Percentiles rank a stretch among this genome's conserved stretches.
phyloP scores from a whole-genome alignment of 1,284 basidiomycete species.

The Leccinum fallax region DNA sequence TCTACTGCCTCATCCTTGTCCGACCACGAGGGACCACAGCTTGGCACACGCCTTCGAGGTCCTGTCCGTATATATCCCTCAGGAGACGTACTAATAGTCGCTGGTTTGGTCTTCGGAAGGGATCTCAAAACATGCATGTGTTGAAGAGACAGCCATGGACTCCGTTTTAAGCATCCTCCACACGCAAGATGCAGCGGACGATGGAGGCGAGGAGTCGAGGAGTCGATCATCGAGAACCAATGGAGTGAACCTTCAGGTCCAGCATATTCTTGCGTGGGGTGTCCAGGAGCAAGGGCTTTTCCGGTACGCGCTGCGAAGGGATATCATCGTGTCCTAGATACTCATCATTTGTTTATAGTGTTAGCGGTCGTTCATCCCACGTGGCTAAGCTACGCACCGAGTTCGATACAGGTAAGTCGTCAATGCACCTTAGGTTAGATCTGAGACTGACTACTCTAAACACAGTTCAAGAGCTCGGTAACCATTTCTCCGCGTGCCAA shows the following conservation, averaged over 20 bases:
- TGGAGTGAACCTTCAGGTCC: constrained; percentile 33
- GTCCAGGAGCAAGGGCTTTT: constrained; percentile 84
- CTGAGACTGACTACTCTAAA: constrained; percentile 15
- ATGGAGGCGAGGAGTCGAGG: constrained; percentile 17
- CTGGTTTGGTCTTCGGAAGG: constrained; percentile 67
- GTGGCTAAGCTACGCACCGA: constrained; percentile 73
- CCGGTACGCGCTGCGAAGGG: constrained; percentile 49
- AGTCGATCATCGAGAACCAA: constrained; percentile 15
- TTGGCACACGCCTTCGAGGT: constrained; percentile 59
- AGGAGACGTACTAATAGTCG: constrained; percentile 28
- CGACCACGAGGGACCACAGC: constrained; percentile 57
- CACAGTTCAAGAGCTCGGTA: constrained; percentile 44
- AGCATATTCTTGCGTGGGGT: constrained; percentile 80
- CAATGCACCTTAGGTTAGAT: background rate
- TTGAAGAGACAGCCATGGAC: constrained; percentile 60
- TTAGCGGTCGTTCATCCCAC: constrained; percentile 77
- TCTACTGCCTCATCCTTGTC: constrained; percentile 55
- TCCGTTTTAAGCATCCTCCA: constrained; percentile 21
- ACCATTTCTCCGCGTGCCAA: too few relatives aligned
- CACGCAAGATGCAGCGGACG: constrained; percentile 23
- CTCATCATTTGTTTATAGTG: constrained; percentile 43
- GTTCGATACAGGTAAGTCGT: constrained; percentile 75
- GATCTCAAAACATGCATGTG: constrained; percentile 57
- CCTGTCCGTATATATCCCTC: constrained; percentile 45
- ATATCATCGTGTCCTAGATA: constrained; percentile 2